Conservation (phyloP, 176 grass and related monocot species). For the Oryza officinalis region DNA sequence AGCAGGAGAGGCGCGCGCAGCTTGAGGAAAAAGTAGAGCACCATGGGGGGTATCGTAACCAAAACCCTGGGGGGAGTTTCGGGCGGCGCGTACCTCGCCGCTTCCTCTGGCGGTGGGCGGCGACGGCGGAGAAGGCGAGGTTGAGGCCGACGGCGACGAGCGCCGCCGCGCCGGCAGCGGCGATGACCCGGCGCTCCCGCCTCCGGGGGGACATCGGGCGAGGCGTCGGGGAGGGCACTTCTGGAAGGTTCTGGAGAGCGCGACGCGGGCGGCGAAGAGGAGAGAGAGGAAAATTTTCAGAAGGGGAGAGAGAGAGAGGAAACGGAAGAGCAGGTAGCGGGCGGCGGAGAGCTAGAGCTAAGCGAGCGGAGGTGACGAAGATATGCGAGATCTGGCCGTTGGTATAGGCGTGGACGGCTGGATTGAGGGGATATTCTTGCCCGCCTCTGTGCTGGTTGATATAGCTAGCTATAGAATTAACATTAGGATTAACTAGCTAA, state of each 20-base stretch:
- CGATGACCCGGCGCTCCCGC: constrained; percentile 53
- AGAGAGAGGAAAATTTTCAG: constrained; percentile 8
- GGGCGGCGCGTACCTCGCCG: constrained; percentile 50
- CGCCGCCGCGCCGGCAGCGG: constrained; percentile 64
- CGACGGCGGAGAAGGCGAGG: constrained; percentile 82
- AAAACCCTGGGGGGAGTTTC: not conserved
- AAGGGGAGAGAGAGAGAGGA: not conserved
- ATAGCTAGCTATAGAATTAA: too few species aligned
- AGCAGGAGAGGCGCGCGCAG: not conserved
- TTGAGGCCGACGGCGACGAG: constrained; percentile 82
- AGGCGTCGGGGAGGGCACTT: not conserved
- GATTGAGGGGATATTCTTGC: not conserved
- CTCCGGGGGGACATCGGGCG: constrained; percentile 54
- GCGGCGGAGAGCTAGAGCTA: not conserved
- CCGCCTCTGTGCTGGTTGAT: too few species aligned
- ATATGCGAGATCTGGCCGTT: constrained; percentile 27
- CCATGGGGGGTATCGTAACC: not conserved
- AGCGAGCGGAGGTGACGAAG: constrained; percentile 46
- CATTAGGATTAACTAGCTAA: too few species aligned
- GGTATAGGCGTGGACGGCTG: not conserved
- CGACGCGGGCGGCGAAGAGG: not conserved
- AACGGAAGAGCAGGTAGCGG: constrained; percentile 3
- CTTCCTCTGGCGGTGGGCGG: constrained; percentile 55
- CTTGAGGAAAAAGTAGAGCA: not conserved
- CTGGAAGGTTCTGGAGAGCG: constrained; percentile 24